Base-by-base conservation (phyloP, 2,329 filamentous ascomycete species). In the Colletotrichum chlorophyti region DNA sequence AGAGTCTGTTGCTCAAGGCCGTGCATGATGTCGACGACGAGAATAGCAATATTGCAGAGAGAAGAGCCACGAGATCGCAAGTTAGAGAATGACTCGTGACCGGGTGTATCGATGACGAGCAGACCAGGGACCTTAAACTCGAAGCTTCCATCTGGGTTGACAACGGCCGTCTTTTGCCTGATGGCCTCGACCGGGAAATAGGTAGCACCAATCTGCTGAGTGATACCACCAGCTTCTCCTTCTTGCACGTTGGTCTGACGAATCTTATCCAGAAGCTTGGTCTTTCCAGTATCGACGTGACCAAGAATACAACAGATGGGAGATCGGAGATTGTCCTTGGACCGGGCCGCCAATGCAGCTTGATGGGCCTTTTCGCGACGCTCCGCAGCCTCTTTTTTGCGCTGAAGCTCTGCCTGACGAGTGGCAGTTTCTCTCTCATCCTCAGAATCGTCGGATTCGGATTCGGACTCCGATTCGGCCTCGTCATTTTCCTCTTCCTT, bases 61-160 rank as follows among this genome's bases (percentile, higher is more conserved):
- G 93, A 98, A 35, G 95, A 98, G 78, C 95, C 95, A 79, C 96
- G 88, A 65, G 94, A 97, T 70, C 96, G 91, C 65, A 99, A 79
- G 78, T 99, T 99, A 63, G 94, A 97, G 86, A 99, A 99, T 70
- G 95, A 99, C 86, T 99, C 95, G 93, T 99, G 95, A 80, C 95
- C 95, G 69, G 95, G 96, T 1, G 95, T 99, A 78, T 99, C 95
- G 70, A 99, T 99, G 70, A 99, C 88, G 65, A 99, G 80, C 53
- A 99, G 86, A 84, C 95, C 95, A 40, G 95, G 96, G 19, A 99
- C 91, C 80, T 97, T 99, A 85, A 97, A 96, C 62, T 97, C 91
- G 74, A 99, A 97, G 53, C 83, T 83, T 68, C 89, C 88, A 70
- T 99, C 93, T 69, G 86, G 84, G 82, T 99, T 99, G 71, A 99